Evolutionary conservation across 1,284 basidiomycete species (phyloP).

Genomic region (Salmacisia buchloeana): DNA sequence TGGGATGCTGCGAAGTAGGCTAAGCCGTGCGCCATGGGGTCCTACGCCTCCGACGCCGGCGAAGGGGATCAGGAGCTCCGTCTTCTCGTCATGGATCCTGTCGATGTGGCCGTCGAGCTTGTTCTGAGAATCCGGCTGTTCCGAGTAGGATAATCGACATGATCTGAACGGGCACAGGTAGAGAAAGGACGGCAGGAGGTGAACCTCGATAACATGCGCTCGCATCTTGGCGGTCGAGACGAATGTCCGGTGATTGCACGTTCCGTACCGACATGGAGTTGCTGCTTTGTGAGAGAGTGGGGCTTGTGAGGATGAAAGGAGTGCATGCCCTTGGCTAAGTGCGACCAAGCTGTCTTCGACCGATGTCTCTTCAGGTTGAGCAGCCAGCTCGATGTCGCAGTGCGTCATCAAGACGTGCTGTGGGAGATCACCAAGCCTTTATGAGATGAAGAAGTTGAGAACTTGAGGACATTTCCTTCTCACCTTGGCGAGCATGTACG

Average conservation of each 20-base stretch:
- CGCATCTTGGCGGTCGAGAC: constrained; percentile 1
- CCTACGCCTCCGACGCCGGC: background rate
- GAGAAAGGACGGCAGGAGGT: background rate
- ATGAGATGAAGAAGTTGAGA: background rate
- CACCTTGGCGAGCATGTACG: constrained; percentile 4
- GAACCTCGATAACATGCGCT: background rate
- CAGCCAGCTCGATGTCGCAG: background rate
- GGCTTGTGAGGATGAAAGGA: background rate
- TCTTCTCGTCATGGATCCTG: background rate
- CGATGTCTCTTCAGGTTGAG: background rate
- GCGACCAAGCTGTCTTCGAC: too few relatives aligned
- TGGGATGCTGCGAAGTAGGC: background rate
- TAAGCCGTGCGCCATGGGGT: background rate
- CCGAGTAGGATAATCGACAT: background rate
- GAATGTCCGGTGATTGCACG: background rate
- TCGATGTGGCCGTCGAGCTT: constrained; percentile 8
- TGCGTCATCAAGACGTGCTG: background rate
- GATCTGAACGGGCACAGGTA: background rate
- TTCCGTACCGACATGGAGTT: background rate
- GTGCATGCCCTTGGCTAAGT: background rate
- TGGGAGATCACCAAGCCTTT: background rate
- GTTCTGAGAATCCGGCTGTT: background rate
- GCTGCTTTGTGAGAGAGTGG: background rate
- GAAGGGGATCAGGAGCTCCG: background rate
- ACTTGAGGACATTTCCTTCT: background rate